Conservation (phyloP, 202 grass and related monocot genomes). For the Bolboschoenoplectus hybrid region DNA sequence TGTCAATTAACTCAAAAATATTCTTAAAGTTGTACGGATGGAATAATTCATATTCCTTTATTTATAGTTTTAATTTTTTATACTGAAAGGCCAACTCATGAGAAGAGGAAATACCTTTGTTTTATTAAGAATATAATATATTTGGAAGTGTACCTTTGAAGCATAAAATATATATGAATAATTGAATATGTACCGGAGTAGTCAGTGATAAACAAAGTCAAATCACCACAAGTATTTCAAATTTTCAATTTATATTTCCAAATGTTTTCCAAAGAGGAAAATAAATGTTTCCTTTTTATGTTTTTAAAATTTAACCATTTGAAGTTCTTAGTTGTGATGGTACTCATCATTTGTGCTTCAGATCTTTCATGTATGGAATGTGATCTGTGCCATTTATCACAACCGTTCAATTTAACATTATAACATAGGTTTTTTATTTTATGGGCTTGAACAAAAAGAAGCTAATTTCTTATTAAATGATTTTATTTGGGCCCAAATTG, state of each 20-base stretch:
- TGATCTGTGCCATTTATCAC: not conserved
- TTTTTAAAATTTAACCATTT: not conserved
- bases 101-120: not conserved
- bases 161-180: not conserved
- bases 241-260: not conserved
- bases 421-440: not conserved
- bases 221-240: not conserved
- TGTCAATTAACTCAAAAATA: conserved; percentile 25
- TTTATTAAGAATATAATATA: conserved; percentile 7
- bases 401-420: not conserved
- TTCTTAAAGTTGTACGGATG: conserved; percentile 27
- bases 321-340: not conserved
- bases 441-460: conserved; percentile 13
- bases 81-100: conserved; percentile 16
- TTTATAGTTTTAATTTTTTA: not conserved
- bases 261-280: not conserved
- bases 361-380: too few species aligned
- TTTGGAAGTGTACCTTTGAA: not conserved
- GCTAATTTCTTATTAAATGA: not conserved
- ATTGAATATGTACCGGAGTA: not conserved
- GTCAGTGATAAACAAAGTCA: not conserved
- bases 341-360: not conserved
- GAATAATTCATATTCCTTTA: conserved; percentile 30
- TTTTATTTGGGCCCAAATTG: not conserved
- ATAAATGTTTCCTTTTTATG: not conserved